A percentile compares a stretch with the other conserved stretches of the same genome.
Evolutionary conservation across 306 rosid genomes (phyloP).

Genomic region (Sphenostylis stenocarpa): DNA sequence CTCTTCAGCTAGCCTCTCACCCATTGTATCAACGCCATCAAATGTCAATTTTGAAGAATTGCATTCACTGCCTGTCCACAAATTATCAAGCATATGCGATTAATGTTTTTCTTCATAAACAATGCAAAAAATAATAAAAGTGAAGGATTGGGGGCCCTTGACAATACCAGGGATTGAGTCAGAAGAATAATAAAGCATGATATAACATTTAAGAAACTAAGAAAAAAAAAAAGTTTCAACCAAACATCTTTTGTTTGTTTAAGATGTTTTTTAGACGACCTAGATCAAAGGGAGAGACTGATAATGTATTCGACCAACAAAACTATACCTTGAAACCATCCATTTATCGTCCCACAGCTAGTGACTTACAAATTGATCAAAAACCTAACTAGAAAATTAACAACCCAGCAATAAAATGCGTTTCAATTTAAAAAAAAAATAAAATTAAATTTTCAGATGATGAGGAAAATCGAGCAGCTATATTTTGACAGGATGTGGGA

Average conservation of each 20-base stretch:
- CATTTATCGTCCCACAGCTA: slow-evolving; percentile 21
- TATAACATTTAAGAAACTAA: not conserved
- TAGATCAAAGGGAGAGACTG: not conserved
- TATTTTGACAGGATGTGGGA: slow-evolving; percentile 33
- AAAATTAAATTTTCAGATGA: slow-evolving; percentile 5
- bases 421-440: not conserved
- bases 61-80: slow-evolving; percentile 85
- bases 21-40: slow-evolving; percentile 95
- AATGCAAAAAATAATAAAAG: not conserved
- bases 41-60: slow-evolving; percentile 78
- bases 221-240: slow-evolving; percentile 8
- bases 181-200: slow-evolving; percentile 5
- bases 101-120: slow-evolving; percentile 1
- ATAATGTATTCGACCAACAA: slow-evolving; percentile 4
- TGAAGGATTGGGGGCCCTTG: not conserved
- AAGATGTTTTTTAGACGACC: not conserved
- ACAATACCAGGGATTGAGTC: not conserved
- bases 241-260: not conserved
- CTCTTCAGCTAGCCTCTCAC: slow-evolving; percentile 93
- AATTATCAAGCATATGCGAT: slow-evolving; percentile 20
- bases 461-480: not conserved
- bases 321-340: slow-evolving; percentile 8
- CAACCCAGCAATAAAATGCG: not conserved
- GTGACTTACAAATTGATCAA: not conserved
- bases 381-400: slow-evolving; percentile 3